Evolutionary conservation across 2,329 filamentous ascomycete species (phyloP), one percentile per base, ranked within the genome.

Genomic region (Penicillium janthinellum): DNA sequence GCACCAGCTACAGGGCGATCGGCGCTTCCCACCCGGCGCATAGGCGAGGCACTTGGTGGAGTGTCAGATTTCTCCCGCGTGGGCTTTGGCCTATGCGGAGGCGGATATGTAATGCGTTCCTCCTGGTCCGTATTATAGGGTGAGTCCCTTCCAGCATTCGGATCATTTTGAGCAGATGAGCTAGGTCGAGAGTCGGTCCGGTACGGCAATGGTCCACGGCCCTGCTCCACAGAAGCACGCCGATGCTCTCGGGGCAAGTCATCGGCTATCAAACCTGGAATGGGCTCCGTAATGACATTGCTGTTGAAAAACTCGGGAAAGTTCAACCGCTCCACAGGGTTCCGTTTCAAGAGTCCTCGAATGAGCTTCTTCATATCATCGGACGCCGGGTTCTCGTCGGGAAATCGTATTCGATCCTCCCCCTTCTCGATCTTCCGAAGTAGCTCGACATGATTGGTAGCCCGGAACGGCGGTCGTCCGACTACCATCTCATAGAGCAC

Each of bases 401-500:
- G 87, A 67, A 98, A 98, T 64, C 84, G 87, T 76, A 98, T 96
- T 63, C 86, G 82, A 73, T 98, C 94, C 64, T 96, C 90, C 17
- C 90, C 88, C 61, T 89, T 89, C 75, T 98, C 94, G 65, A 99
- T 99, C 79, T 90, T 95, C 62, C 91, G 87, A 45, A 98, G 83
- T 38, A 99, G 81, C 74, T 99, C 95, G 42, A 99, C 93, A 71
- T 99, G 95, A 72, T 99, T 98, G 57, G 87, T 87, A 35, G 95
- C 95, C 65, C 92, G 85, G 78, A 98, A 99, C 0, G 95, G 95
- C 22, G 95, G 92, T 63, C 87, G 89, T 55, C 93, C 94, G 6
- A 89, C 91, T 62, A 95, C 87, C 93, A 99, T 96, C 78, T 99
- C 95, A 73, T 92, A 96, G 25, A 96, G 80, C 8, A 99, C 95